Evolutionary conservation across 208 protist genomes (phyloP), one percentile per base, ranked within the genome.

Genomic region (Jaenimonas drosophilae): DNA sequence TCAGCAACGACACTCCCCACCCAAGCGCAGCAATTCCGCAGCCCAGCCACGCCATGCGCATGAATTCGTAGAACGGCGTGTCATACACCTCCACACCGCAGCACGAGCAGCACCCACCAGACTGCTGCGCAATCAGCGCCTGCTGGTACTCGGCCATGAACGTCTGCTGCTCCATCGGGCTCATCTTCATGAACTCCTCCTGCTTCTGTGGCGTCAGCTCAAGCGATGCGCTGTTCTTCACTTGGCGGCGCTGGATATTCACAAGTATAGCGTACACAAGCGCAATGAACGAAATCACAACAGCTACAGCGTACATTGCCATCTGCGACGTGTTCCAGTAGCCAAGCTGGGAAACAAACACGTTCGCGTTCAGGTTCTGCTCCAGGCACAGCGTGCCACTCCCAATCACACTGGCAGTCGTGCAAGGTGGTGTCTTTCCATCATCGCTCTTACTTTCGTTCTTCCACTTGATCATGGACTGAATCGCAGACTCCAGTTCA

Each of bases 31-130:
- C 76, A 14, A 91, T 44, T 1, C 78, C 83, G n/a, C 65, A 61
- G 33, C 84, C 61, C 41, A 81, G 59, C 79, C 83, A 91, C 32
- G 76, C 83, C 34, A 85, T 41, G 49, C 83, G 78, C 39, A 88
- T 69, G 47, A 87, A 83, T 38, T 87, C 78, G 59, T 88, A 91
- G 29, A 79, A 81, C 11, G 77, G 76, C 1, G 83, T 91, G 19
- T 77, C 76, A 64, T 87, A 91, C 26, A 91, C 50, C 61, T 86
- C 65, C 36, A 85, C 59, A 11, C 65, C 52, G 40, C 45, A 52
- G 24, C 59, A 28, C 7, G 37, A 44, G 42, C 60, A 59, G 56
- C 57, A 68, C 48, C 55, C 60, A 51, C 48, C 59, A n/a, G 17
- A 23, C 4, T 2, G 21, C 48, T 32, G 32, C 33, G 31, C 17